Evolutionary conservation across 2,329 filamentous ascomycete genomes (phyloP), one percentile per base, ranked within the genome.

Genomic region (Colletotrichum spinosum): DNA sequence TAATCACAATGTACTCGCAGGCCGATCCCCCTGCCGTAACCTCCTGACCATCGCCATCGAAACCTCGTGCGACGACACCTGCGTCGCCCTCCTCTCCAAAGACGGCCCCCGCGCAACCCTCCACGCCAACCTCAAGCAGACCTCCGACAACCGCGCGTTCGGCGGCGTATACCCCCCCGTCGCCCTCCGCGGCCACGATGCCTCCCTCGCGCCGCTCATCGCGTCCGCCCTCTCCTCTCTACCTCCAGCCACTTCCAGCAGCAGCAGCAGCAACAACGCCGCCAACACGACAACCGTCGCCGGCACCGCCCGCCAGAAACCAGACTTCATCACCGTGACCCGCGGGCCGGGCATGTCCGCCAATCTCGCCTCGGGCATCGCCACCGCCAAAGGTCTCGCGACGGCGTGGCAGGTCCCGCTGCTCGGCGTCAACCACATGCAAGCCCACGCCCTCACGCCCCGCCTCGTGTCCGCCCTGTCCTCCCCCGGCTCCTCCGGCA

Each of bases 381-480:
- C 93, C 73, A 90, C 89, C 25, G 96, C 93, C 15, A 98, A 98
- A 78, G 96, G 94, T 0, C 84, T 98, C 17, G 89, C 94, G 0
- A 83, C 92, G 17, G 94, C 93, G 42, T 97, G 92, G 92, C 85
- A 89, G 69, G 85, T 94, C 42, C 94, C 95, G 3, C 81, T 98
- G 38, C 77, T 98, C 1, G 96, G 89, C 1, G 92, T 97, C 1
- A 92, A 99, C 76, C 96, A 99, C 77, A 98, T 99, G 96, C 94
- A 97, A 76, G 96, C 94, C 10, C 96, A 99, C 77, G 91, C 96
- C 15, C 80, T 99, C 68, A 98, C 96, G 15, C 92, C 95, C 13
- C 86, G 93, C 9, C 85, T 99, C 46, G 89, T 90, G 4, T 79
- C 82, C 38, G 91, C 92, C 6, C 77, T 95, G 25, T 25, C 65